Base-by-base conservation (phyloP, 2,329 filamentous ascomycete genomes). In the Hypomyces perniciosus region DNA sequence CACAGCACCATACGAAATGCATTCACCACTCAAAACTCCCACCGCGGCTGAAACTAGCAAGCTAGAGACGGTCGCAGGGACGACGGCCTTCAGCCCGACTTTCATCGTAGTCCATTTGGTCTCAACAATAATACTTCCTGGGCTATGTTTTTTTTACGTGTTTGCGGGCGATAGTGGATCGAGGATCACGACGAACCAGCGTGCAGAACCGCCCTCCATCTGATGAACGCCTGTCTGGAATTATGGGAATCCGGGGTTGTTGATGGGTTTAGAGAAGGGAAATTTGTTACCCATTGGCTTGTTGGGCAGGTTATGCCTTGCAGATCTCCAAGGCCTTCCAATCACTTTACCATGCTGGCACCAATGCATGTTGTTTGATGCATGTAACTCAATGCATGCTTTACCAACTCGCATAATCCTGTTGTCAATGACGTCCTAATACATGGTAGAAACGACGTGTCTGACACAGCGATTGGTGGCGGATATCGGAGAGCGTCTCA, bases 181-280 rank as follows among this genome's bases (percentile, higher is more conserved):
- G 44, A 48, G 40, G 44, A 48, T 39, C 50, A 39, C 39, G 39
- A 26, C 44, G 44, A 47, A 47, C 50, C 50, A 48, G 35, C 50
- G 38, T 42, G 29, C 28, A 34, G 8, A 13, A 10, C 27, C 7
- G 28, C 31, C 31, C 34, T 27, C 34, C 27, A 9, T 30, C 6
- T 3, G 13, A 12, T 30, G n/a, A 4, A 8, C 4, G 41, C 10
- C 26, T 35, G 20, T 12, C 12, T 20, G 29, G 27, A 30, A 39
- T 40, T 28, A 30, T 47, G 44, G 31, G 30, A 47, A 27, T 42
- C 49, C 37, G 44, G 41, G 37, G 37, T 51, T 51, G 39, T 39
- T 12, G 12, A 47, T 51, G 44, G 20, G 20, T 20, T 20, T 38
- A 5, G 35, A 38, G 35, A 20, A n/a, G 20, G n/a, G 39, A 33